phyloP scores from a whole-genome alignment of 1,139 yeast genomes.

The Magnusiomyces fungicola region DNA sequence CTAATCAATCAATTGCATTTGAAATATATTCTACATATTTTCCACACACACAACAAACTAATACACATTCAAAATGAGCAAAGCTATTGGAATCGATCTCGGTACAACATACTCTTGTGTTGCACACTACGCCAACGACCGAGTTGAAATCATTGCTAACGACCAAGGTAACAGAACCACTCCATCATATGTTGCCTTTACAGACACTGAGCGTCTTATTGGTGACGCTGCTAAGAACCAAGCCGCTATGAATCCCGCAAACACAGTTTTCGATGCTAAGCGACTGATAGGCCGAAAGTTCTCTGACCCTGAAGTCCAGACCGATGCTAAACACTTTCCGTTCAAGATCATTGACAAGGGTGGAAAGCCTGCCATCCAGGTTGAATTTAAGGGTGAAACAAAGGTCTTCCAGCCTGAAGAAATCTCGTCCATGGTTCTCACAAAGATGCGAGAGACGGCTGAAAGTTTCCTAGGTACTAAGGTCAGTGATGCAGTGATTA shows the following conservation, averaged over 20 bases:
- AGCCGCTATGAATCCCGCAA: constrained; percentile 94
- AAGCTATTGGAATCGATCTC: constrained; percentile 68
- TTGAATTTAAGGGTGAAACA: constrained; percentile 88
- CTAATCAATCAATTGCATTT: too few relatives aligned
- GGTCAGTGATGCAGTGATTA: constrained; percentile 85
- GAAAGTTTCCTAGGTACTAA: constrained; percentile 82
- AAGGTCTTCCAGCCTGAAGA: constrained; percentile 94
- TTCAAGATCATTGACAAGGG: constrained; percentile 81
- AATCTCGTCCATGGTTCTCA: constrained; percentile 88
- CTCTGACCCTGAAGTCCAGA: constrained; percentile 81
- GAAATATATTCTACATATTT: too few relatives aligned
- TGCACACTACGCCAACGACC: constrained; percentile 88
- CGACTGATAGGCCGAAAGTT: constrained; percentile 94
- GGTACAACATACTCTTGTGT: constrained; percentile 99
- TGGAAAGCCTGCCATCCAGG: constrained; percentile 87
- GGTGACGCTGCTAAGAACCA: constrained; percentile 99
- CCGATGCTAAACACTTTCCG: constrained; percentile 93
- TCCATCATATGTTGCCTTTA: constrained; percentile 96
- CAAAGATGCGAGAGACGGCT: constrained; percentile 94
- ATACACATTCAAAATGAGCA: constrained; percentile 25
- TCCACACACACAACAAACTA: too few relatives aligned
- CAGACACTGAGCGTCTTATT: constrained; percentile 90
- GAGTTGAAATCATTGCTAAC: constrained; percentile 91
- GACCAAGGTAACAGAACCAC: constrained; percentile 99
- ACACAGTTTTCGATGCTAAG: constrained; percentile 95